Evolutionary conservation across 2,329 filamentous ascomycete species (phyloP).

Genomic region (Pseudogymnoascus sp.): DNA sequence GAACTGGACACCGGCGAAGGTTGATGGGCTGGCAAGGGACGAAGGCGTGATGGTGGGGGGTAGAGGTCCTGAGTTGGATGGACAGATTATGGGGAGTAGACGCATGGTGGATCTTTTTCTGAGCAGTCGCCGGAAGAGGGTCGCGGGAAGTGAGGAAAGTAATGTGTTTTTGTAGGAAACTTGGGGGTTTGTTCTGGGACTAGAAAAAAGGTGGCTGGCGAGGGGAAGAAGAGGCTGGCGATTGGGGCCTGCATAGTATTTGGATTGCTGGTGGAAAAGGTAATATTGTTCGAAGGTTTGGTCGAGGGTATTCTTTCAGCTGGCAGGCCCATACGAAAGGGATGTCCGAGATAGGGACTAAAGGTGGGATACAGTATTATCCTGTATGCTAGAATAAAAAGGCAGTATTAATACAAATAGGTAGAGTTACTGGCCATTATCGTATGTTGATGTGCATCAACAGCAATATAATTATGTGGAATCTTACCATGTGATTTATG

Average conservation of each 20-base stretch:
- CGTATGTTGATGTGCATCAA: background rate
- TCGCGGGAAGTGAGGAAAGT: constrained; percentile 32
- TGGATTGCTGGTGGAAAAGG: background rate
- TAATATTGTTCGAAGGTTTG: background rate
- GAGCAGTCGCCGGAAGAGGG: constrained; percentile 38
- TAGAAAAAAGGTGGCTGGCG: background rate
- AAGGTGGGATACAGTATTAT: background rate
- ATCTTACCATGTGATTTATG: background rate
- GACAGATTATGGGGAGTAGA: constrained; percentile 37
- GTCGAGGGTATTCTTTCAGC: background rate
- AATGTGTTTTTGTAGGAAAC: constrained; percentile 14
- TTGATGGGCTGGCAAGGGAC: constrained; percentile 18
- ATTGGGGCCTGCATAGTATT: background rate
- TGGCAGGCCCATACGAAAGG: background rate
- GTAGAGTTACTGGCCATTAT: background rate
- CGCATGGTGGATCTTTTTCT: constrained; percentile 48
- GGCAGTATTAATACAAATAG: background rate
- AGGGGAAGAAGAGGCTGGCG: background rate
- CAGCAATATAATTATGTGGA: background rate
- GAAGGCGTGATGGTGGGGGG: constrained; percentile 15
- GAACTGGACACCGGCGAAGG: constrained; percentile 12
- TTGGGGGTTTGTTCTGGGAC: too few relatives aligned
- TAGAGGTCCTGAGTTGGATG: constrained; percentile 18
- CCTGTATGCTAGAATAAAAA: background rate
- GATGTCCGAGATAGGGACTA: background rate